Conservation (phyloP, 2,329 filamentous ascomycete species). For the Verticillium klebahnii region DNA sequence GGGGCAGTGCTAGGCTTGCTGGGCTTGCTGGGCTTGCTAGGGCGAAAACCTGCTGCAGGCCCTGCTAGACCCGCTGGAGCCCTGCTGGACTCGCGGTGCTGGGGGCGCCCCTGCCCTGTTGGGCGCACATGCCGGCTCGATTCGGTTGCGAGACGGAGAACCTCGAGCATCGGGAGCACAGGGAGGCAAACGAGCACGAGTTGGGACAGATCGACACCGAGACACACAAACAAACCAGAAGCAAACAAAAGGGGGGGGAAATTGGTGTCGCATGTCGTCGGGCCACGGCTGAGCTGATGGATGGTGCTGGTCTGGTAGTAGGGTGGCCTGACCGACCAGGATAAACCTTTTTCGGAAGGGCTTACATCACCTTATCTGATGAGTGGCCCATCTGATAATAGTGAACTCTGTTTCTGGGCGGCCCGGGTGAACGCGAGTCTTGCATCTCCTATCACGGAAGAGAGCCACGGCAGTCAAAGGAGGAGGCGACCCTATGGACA, state of each 20-base stretch:
- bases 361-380: background rate
- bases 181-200: background rate
- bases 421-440: background rate
- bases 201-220: background rate
- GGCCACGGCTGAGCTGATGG: background rate
- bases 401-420: background rate
- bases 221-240: background rate
- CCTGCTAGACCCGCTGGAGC: background rate
- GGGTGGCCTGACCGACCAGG: background rate
- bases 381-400: background rate
- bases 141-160: background rate
- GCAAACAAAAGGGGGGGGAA: background rate
- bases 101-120: background rate
- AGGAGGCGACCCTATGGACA: background rate
- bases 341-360: background rate
- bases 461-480: background rate
- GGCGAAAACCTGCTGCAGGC: background rate
- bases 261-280: background rate
- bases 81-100: background rate
- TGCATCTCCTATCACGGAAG: background rate
- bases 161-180: background rate
- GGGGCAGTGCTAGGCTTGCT: background rate
- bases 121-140: background rate
- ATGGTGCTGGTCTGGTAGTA: background rate
- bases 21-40: background rate